Base-by-base conservation (phyloP, 2,329 filamentous ascomycete species). In the Epicoccum nigrum region DNA sequence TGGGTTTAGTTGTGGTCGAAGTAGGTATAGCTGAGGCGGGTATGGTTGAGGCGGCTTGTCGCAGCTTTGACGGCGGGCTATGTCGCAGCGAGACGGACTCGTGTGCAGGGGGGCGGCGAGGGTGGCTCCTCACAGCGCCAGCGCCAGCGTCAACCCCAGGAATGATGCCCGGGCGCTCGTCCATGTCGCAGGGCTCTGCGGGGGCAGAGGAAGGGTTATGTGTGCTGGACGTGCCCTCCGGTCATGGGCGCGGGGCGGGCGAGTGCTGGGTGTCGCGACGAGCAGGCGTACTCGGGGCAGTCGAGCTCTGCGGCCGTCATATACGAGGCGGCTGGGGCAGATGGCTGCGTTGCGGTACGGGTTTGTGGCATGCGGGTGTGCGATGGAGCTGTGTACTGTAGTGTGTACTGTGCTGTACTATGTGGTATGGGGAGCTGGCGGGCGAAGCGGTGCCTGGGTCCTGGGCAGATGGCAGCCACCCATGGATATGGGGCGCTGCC, bases 1-100 rank as follows among this genome's bases (percentile, higher is more conserved):
- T n/a, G n/a, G n/a, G n/a, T n/a, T n/a, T n/a, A n/a, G n/a, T n/a
- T n/a, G n/a, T n/a, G n/a, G n/a, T n/a, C n/a, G n/a, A n/a, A n/a
- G n/a, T n/a, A n/a, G n/a, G n/a, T n/a, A n/a, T 7, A 33, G 31
- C 31, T 4, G 31, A 8, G 16, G 17, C 33, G 23, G 34, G 19
- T 8, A 40, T 20, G n/a, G 13, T 31, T 17, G 30, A 23, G 34
- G 38, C 20, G 11, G 23, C 45, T 20, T 13, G 42, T n/a, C 33
- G 38, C 16, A 38, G 32, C 25, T 43, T 28, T 11, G 58, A 44
- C 7, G 65, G 62, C 4, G 70, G 68, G 23, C 68, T 71, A 45
- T 79, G 78, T 21, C 73, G 66, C 15, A 80, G 70, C 3, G 77
- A 79, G 11, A 80, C 77, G 0, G 77, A 79, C 41, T 72, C 60